Percentiles rank a stretch among this genome's conserved stretches.
These are phyloP conservation scores for Candida suzukii DNA, from an alignment of 805 yeast genomes.

Conservation along the genomic window DNA sequence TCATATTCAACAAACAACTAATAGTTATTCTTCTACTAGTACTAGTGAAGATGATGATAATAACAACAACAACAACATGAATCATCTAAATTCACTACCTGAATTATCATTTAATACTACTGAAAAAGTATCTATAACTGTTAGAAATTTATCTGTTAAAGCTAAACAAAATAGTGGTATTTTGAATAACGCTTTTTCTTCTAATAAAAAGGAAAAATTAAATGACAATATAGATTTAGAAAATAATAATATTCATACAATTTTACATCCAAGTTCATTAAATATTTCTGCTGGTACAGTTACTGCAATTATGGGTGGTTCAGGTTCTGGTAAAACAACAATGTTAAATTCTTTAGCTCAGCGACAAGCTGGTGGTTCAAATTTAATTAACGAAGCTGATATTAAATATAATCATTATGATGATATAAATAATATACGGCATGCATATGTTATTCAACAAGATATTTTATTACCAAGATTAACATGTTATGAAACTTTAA, in stretches of 20 bases:
- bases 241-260: slow-evolving; percentile 22
- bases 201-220: not conserved
- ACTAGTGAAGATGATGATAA: not conserved
- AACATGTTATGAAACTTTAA: slow-evolving; percentile 64
- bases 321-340: slow-evolving; percentile 85
- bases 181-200: not conserved
- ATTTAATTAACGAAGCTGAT: slow-evolving; percentile 29
- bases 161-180: not conserved
- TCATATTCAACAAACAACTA: too few species aligned
- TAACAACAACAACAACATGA: not conserved
- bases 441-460: slow-evolving; percentile 70
- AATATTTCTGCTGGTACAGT: slow-evolving; percentile 54
- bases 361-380: slow-evolving; percentile 28
- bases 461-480: slow-evolving; percentile 67
- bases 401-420: slow-evolving; percentile 33
- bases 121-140: slow-evolving; percentile 16
- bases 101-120: slow-evolving; percentile 20
- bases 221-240: slow-evolving; percentile 12
- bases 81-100: not conserved
- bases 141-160: slow-evolving; percentile 16
- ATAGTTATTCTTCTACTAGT: too few species aligned
- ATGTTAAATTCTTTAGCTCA: slow-evolving; percentile 60
- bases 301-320: slow-evolving; percentile 81
- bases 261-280: slow-evolving; percentile 48
- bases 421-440: slow-evolving; percentile 23